Evolutionary conservation across 75 land plant genomes (phyloP).

Genomic region (Larix kaempferi): DNA sequence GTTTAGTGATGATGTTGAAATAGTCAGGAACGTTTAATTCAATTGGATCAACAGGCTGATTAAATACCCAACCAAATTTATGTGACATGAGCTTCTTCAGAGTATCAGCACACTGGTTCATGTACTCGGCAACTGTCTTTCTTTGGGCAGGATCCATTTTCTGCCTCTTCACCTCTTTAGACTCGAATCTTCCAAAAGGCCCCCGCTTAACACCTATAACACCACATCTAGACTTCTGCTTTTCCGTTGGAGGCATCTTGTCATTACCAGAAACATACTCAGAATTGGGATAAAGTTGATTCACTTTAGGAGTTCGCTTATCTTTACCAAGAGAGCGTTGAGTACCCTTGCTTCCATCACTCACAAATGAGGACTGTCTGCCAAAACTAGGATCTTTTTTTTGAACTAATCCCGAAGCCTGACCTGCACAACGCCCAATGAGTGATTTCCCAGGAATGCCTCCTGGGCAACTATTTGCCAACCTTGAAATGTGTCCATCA

Average conservation of each 20-base stretch:
- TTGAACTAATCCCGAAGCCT: conserved; percentile 3
- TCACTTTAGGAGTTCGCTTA: conserved; percentile 30
- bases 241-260: conserved; percentile 41
- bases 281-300: conserved; percentile 25
- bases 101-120: conserved; percentile 32
- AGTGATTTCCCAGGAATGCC: not conserved
- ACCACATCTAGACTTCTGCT: conserved; percentile 17
- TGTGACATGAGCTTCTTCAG: conserved; percentile 37
- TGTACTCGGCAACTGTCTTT: conserved; percentile 18
- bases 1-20: conserved; percentile 24
- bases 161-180: conserved; percentile 18
- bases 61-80: conserved; percentile 38
- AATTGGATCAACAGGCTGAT: conserved; percentile 36
- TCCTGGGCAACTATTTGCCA: not conserved
- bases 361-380: conserved; percentile 16
- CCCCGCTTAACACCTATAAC: conserved; percentile 10
- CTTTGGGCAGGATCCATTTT: conserved; percentile 22
- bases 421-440: not conserved
- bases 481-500: conserved; percentile 1
- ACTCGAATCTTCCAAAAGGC: conserved; percentile 5
- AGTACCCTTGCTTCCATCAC: conserved; percentile 8
- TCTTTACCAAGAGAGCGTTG: conserved; percentile 5
- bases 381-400: conserved; percentile 14
- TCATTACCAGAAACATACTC: conserved; percentile 39
- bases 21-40: conserved; percentile 36